Evolutionary conservation across 202 grass and related monocot species (phyloP).

Genomic region (Zizania palustris): DNA sequence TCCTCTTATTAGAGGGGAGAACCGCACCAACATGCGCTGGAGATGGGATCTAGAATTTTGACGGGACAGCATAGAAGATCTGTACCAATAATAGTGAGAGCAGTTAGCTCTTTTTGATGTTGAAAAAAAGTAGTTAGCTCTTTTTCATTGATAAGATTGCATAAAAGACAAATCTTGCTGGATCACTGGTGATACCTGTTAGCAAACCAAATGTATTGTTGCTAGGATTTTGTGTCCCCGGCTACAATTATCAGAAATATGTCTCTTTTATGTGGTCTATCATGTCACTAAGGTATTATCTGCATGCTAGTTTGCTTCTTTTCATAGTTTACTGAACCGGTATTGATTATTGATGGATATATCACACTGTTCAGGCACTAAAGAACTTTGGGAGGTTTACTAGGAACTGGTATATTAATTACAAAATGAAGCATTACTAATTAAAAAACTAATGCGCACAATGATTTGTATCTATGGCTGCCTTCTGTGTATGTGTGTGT

Average conservation of each 20-base stretch:
- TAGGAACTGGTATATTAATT: background rate
- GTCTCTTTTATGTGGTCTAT: background rate
- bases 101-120: no score
- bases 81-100: background rate
- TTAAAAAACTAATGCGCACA: background rate
- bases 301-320: conserved; percentile 12
- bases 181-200: conserved; percentile 10
- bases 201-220: conserved; percentile 14
- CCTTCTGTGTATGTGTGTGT: background rate
- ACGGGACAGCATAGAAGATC: conserved; percentile 25
- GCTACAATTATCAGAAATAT: background rate
- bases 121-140: no score
- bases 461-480: background rate
- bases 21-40: background rate
- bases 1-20: background rate
- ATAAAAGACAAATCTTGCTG: background rate
- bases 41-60: conserved; percentile 21
- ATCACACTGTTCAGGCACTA: conserved; percentile 12
- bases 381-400: conserved; percentile 16
- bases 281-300: background rate
- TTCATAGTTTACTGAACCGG: background rate
- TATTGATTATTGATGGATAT: conserved; percentile 28
- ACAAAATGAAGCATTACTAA: background rate
- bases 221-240: background rate
- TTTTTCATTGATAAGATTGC: background rate